phyloP scores from a whole-genome alignment of 306 rosid species.

The Dryas octopetala region DNA sequence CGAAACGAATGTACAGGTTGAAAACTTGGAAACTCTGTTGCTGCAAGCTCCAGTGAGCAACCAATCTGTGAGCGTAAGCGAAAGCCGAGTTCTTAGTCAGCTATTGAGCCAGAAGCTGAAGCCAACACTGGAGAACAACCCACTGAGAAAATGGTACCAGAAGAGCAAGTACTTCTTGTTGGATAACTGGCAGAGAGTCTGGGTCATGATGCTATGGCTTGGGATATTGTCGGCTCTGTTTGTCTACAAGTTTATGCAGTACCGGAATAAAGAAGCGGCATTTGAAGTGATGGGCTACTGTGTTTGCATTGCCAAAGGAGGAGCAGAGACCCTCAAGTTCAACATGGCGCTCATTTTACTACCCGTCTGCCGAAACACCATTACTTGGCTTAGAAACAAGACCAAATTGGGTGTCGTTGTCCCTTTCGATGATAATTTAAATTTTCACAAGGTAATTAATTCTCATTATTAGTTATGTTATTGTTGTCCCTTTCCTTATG shows the following conservation, averaged over 20 bases:
- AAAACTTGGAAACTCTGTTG: conserved; percentile 48
- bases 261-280: conserved; percentile 31
- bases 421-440: conserved; percentile 60
- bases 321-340: conserved; percentile 61
- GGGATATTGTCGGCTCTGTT: conserved; percentile 36
- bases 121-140: conserved; percentile 47
- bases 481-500: too few relatives aligned
- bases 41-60: conserved; percentile 46
- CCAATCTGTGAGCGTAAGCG: conserved; percentile 45
- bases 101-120: conserved; percentile 56
- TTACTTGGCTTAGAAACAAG: conserved; percentile 66
- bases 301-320: conserved; percentile 61
- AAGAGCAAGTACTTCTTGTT: conserved; percentile 38
- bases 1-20: conserved; percentile 19
- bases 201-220: conserved; percentile 55
- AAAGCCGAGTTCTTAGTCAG: conserved; percentile 53
- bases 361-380: conserved; percentile 66
- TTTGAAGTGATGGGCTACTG: conserved; percentile 56
- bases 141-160: conserved; percentile 23
- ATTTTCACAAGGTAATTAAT: conserved; percentile 45
- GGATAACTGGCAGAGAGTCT: conserved; percentile 60
- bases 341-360: conserved; percentile 59
- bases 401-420: conserved; percentile 48
- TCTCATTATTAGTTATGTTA: too few relatives aligned
- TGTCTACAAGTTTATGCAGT: conserved; percentile 54